Evolutionary conservation across 2,329 filamentous ascomycete species (phyloP).

Genomic region (Keithomyces neogunnii): DNA sequence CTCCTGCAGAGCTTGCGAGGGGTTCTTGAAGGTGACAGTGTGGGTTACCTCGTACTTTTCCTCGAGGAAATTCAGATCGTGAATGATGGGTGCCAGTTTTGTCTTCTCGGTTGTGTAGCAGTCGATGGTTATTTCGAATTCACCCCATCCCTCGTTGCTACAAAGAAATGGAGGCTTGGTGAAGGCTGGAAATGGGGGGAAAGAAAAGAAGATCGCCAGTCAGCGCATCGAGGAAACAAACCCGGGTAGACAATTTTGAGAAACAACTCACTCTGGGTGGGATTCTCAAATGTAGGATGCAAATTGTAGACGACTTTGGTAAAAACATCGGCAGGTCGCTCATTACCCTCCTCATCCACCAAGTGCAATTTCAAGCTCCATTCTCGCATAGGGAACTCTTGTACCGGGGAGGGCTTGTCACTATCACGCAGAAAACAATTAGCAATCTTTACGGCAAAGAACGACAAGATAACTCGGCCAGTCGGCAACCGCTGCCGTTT

Average conservation of each 20-base stretch:
- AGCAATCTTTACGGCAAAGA: neutral
- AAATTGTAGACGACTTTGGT: slow-evolving; percentile 89
- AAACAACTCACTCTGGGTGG: slow-evolving; percentile 64
- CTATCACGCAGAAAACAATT: slow-evolving; percentile 31
- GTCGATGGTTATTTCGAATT: slow-evolving; percentile 90
- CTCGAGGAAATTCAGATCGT: slow-evolving; percentile 87
- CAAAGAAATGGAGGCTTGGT: slow-evolving; percentile 81
- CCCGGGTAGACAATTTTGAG: too few relatives aligned
- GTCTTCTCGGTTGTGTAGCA: slow-evolving; percentile 80
- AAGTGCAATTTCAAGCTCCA: slow-evolving; percentile 86
- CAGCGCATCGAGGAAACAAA: neutral
- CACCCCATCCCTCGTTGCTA: slow-evolving; percentile 93
- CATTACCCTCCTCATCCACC: slow-evolving; percentile 77
- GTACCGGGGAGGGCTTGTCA: slow-evolving; percentile 70
- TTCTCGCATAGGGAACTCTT: slow-evolving; percentile 84
- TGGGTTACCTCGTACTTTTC: slow-evolving; percentile 78
- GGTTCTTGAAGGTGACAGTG: slow-evolving; percentile 81
- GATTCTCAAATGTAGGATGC: slow-evolving; percentile 87
- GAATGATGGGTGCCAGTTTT: slow-evolving; percentile 63
- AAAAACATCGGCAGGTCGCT: slow-evolving; percentile 76
- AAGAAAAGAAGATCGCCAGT: neutral
- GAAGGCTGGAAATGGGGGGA: slow-evolving; percentile 47
- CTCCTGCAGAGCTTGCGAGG: slow-evolving; percentile 74
- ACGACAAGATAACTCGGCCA: neutral
- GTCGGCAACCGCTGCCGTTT: neutral